A percentile compares a stretch with the other conserved stretches of the same genome.
Evolutionary conservation across 1,139 yeast species (phyloP).

Genomic region (Geotrichum fermentans): DNA sequence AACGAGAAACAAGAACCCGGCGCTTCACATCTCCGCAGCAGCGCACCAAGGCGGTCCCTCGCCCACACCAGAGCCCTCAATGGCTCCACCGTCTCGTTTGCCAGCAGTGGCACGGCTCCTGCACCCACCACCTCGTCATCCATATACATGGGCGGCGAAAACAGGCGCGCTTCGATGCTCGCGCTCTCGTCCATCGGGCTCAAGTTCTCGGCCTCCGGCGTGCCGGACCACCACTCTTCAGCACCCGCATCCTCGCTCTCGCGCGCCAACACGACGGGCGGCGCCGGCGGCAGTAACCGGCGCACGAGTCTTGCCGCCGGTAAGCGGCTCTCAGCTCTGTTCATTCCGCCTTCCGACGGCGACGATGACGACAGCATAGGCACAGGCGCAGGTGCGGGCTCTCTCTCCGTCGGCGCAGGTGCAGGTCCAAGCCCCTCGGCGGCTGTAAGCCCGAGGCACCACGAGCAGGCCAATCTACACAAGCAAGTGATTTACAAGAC

Average conservation of each 20-base stretch:
- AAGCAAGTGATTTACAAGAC: constrained; percentile 1
- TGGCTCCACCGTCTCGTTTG: background rate
- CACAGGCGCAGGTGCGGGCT: too few species aligned
- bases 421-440: background rate
- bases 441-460: background rate
- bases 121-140: background rate
- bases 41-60: background rate
- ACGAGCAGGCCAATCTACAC: background rate
- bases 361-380: too few species aligned
- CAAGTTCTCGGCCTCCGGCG: background rate
- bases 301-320: background rate
- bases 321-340: background rate
- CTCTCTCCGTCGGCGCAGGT: background rate
- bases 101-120: background rate
- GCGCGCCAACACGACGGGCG: background rate
- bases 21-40: background rate
- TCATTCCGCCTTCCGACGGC: background rate
- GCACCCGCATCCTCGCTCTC: background rate
- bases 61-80: background rate
- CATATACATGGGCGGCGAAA: background rate
- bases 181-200: background rate
- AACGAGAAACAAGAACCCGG: background rate
- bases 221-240: background rate
- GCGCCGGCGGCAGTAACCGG: too few species aligned
- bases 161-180: constrained; percentile 5